These are phyloP conservation scores for Multifurca ochricompacta DNA, from an alignment of 768 basidiomycete species.

Conservation along the genomic window DNA sequence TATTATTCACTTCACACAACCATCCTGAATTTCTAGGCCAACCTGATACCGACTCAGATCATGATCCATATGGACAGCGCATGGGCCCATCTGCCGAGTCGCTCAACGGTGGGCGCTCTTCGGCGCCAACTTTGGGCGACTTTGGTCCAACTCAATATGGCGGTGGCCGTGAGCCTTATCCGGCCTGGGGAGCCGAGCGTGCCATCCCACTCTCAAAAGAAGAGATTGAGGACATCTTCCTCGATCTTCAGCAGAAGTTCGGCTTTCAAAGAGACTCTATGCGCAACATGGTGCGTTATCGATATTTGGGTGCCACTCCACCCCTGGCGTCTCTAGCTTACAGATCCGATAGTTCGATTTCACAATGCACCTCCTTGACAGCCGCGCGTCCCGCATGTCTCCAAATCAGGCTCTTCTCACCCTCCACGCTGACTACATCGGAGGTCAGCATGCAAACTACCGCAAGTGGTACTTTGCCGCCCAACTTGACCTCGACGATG, in stretches of 20 bases:
- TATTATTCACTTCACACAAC: neutral
- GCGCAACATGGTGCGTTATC: slow-evolving; percentile 75
- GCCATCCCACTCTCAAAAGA: slow-evolving; percentile 98
- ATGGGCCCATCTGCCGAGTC: slow-evolving; percentile 73
- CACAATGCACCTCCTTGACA: slow-evolving; percentile 95
- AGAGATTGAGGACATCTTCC: slow-evolving; percentile 97
- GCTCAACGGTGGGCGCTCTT: slow-evolving; percentile 58
- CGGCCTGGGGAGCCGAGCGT: slow-evolving; percentile 88
- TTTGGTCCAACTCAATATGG: slow-evolving; percentile 37
- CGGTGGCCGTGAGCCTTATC: slow-evolving; percentile 75
- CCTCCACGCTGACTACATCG: slow-evolving; percentile 97
- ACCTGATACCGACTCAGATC: slow-evolving; percentile 81
- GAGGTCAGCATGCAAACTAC: slow-evolving; percentile 97
- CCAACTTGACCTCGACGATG: slow-evolving; percentile 97
- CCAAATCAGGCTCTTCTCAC: slow-evolving; percentile 93
- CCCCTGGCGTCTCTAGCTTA: slow-evolving; percentile 1
- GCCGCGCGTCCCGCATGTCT: slow-evolving; percentile 93
- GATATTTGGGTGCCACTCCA: neutral
- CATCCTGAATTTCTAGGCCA: slow-evolving; percentile 38
- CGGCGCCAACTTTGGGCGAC: slow-evolving; percentile 68
- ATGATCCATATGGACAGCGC: slow-evolving; percentile 60
- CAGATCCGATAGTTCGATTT: slow-evolving; percentile 71
- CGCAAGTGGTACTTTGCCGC: slow-evolving; percentile 99
- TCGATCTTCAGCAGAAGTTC: slow-evolving; percentile 97
- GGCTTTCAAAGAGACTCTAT: slow-evolving; percentile 95